These are phyloP conservation scores for Ceratocystis ficicola DNA, from an alignment of 2,329 filamentous ascomycete species.

Conservation along the genomic window DNA sequence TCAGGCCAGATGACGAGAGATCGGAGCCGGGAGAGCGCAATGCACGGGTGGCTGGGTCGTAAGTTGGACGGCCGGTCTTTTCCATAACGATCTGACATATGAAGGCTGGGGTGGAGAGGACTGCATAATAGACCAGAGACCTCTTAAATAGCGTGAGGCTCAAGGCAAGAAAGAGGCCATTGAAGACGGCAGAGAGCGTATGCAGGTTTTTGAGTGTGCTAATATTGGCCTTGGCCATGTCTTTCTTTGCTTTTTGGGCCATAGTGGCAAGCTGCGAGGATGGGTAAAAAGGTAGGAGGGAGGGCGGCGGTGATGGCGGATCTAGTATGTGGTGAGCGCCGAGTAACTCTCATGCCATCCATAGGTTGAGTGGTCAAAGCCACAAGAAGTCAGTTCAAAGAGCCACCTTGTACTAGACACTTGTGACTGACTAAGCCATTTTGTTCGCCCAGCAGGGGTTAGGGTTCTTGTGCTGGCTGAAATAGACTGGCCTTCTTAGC, in stretches of 20 bases:
- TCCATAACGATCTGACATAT: conserved; percentile 79
- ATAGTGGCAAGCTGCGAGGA: conserved; percentile 30
- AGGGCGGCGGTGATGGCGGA: too few species aligned
- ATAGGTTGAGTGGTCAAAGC: too few species aligned
- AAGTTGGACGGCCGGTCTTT: conserved; percentile 65
- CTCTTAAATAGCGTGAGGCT: conserved; percentile 55
- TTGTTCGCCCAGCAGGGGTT: not conserved
- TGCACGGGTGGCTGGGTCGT: conserved; percentile 49
- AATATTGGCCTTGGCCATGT: conserved; percentile 64
- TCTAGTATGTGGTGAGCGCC: too few species aligned
- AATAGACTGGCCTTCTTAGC: not conserved
- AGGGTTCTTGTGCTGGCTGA: not conserved
- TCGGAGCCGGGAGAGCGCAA: conserved; percentile 75
- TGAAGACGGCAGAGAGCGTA: conserved; percentile 58
- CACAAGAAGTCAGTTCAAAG: not conserved
- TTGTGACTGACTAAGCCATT: not conserved
- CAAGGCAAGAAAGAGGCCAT: conserved; percentile 61
- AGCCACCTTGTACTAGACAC: conserved; percentile 12
- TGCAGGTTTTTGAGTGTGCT: conserved; percentile 70
- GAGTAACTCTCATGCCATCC: too few species aligned
- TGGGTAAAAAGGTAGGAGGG: not conserved
- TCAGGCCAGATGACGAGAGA: conserved; percentile 73
- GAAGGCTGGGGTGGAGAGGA: conserved; percentile 63
- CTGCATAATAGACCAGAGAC: conserved; percentile 53
- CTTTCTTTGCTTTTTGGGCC: conserved; percentile 53